phyloP scores from a whole-genome alignment of 2,329 filamentous ascomycete species.

The Sporothrix phasma region DNA sequence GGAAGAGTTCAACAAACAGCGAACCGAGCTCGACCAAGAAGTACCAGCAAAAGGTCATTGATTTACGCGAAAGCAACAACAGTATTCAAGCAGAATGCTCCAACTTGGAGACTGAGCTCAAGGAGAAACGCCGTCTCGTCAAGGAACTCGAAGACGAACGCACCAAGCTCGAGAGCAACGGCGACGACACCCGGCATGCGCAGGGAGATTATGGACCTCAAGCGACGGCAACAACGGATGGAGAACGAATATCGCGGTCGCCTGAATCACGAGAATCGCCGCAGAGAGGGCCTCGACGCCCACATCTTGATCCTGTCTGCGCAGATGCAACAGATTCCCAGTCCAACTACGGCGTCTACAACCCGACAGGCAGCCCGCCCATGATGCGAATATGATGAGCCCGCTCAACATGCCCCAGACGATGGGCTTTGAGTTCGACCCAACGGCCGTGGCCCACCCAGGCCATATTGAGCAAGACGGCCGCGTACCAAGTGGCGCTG shows the following conservation, averaged over 20 bases:
- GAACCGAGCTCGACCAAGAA: constrained; percentile 40
- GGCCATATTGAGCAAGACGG: constrained; percentile 39
- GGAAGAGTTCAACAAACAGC: constrained; percentile 45
- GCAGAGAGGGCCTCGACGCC: constrained; percentile 36
- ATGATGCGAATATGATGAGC: not conserved
- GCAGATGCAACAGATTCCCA: constrained; percentile 33
- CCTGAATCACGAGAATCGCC: constrained; percentile 38
- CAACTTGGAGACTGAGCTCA: constrained; percentile 61
- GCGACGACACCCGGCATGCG: constrained; percentile 49
- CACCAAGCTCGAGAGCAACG: constrained; percentile 52
- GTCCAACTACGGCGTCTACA: constrained; percentile 31
- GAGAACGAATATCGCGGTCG: constrained; percentile 43
- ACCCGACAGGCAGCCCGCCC: constrained; percentile 11
- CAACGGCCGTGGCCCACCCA: constrained; percentile 27
- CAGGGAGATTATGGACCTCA: constrained; percentile 40
- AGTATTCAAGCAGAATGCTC: constrained; percentile 55
- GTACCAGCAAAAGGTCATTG: constrained; percentile 41
- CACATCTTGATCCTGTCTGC: constrained; percentile 38
- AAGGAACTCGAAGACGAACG: constrained; percentile 64
- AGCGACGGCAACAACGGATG: constrained; percentile 45
- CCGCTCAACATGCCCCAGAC: constrained; percentile 16
- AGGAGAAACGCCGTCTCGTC: constrained; percentile 58
- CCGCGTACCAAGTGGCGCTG: constrained; percentile 34
- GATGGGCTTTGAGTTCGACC: constrained; percentile 40
- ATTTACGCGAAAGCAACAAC: constrained; percentile 45